A percentile compares a stretch with the other conserved stretches of the same genome.
These are phyloP conservation scores for Gautieria morchelliformis DNA, from an alignment of 768 basidiomycete species.

Conservation along the genomic window DNA sequence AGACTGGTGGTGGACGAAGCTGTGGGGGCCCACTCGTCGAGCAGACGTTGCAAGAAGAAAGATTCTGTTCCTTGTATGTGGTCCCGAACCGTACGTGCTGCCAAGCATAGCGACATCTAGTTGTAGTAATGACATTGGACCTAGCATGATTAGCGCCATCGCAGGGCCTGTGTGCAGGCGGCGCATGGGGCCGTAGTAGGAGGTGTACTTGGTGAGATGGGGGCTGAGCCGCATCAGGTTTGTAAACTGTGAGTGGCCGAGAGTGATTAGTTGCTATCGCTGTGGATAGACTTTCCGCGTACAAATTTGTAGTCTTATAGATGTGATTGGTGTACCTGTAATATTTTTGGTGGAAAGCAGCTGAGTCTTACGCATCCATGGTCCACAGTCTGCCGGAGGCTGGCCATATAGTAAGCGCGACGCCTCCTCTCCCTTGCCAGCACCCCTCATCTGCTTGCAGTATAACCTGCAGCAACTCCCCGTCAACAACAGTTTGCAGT, in stretches of 20 bases:
- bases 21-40: slow-evolving; percentile 11
- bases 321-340: no score
- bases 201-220: slow-evolving; percentile 51
- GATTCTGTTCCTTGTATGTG: slow-evolving; percentile 66
- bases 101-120: neutral
- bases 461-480: neutral
- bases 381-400: neutral
- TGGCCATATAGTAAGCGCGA: neutral
- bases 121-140: neutral
- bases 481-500: neutral
- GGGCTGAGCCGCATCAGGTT: slow-evolving; percentile 52
- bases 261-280: slow-evolving; percentile 6
- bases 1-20: slow-evolving; percentile 22
- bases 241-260: slow-evolving; percentile 45
- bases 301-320: no score
- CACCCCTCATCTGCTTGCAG: neutral
- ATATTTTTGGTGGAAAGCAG: no score
- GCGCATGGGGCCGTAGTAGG: slow-evolving; percentile 59
- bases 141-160: slow-evolving; percentile 66
- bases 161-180: slow-evolving; percentile 63
- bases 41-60: slow-evolving; percentile 18
- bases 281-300: neutral
- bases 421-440: neutral
- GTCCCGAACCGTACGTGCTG: slow-evolving; percentile 64
- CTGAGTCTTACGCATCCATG: neutral